Base-by-base conservation (phyloP, 1,284 basidiomycete species). In the Acaromyces ingoldii region DNA sequence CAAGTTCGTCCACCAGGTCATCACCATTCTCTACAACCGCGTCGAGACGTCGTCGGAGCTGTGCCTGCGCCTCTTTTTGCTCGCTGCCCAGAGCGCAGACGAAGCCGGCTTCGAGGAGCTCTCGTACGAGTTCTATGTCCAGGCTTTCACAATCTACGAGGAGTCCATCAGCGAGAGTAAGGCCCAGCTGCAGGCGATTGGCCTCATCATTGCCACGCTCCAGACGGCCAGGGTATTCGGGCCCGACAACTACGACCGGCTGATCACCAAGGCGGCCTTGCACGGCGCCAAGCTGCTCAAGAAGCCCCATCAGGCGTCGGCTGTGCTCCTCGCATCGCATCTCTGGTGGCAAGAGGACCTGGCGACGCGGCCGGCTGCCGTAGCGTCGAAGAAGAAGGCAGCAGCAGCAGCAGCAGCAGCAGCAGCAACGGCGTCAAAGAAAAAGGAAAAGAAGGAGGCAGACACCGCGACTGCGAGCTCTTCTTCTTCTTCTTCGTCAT, bases 271-370 rank as follows among this genome's bases (percentile, higher is more conserved):
- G 44, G 72, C 72, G 15, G 67, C 72, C 13, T 53, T 73, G 28
- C 67, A 73, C 25, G 65, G 65, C 11, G 69, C 70, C 38, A 73
- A 72, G 58, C 53, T 74, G 55, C 59, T 73, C 34, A 74, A 74
- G 54, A 73, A 72, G 56, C 70, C 72, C 10, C 72, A 74, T 34
- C 72, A 74, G 46, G 70, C 72, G 3, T 60, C 65, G n/a, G 72
- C 72, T 0, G 72, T 74, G 33, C 62, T 74, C 55, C 63, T 74
- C 67, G 72, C 72, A 10, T 70, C 67, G 51, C 72, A 74, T 49
- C 53, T 74, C 13, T 74, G 72, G 72, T 74, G 72, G 72, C 72
- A 74, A 55, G 41, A 26, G 4, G 48, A 49, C n/a, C 10, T 38
- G 21, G 10, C 37, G 15, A 33, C 31, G 2, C 26, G 48, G 22